phyloP scores from a whole-genome alignment of 2,329 filamentous ascomycete genomes.

The Xenosphaeropsis pyriputrescens region DNA sequence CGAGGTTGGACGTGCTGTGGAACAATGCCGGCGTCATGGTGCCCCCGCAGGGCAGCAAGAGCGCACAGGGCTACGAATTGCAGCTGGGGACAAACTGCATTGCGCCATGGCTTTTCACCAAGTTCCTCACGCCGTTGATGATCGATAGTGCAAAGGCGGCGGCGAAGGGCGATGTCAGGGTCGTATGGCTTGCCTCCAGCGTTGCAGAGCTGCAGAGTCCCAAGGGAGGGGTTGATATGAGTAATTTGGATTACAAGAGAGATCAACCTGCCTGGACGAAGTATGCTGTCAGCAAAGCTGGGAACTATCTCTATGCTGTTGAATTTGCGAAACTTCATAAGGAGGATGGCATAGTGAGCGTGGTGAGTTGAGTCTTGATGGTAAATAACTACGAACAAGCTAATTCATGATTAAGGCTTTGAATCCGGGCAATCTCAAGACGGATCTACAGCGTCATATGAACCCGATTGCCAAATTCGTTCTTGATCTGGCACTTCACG shows the following conservation, averaged over 20 bases:
- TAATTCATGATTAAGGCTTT: slow-evolving; percentile 6
- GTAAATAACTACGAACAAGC: too few relatives aligned
- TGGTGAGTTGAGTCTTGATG: slow-evolving; percentile 4
- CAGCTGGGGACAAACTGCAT: slow-evolving; percentile 22
- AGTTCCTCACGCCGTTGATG: slow-evolving; percentile 18
- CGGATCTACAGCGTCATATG: slow-evolving; percentile 7
- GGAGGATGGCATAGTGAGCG: slow-evolving; percentile 11
- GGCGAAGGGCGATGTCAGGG: slow-evolving; percentile 11
- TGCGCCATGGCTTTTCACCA: slow-evolving; percentile 22
- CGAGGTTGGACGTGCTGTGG: slow-evolving; percentile 23
- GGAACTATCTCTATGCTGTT: slow-evolving; percentile 10
- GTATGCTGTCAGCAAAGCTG: slow-evolving; percentile 14
- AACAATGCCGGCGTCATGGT: slow-evolving; percentile 25
- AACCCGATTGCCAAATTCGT: not conserved
- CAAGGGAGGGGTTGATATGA: slow-evolving; percentile 10
- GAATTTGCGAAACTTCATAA: slow-evolving; percentile 11
- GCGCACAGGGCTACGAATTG: slow-evolving; percentile 20
- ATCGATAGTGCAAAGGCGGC: slow-evolving; percentile 10
- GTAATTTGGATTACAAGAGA: slow-evolving; percentile 11
- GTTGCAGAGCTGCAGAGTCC: slow-evolving; percentile 7
- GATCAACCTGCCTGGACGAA: slow-evolving; percentile 6
- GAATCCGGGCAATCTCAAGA: slow-evolving; percentile 16
- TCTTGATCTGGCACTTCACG: slow-evolving; percentile 6
- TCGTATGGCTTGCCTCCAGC: slow-evolving; percentile 17
- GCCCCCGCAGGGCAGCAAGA: slow-evolving; percentile 18